These are phyloP conservation scores for Nadsonia commutata DNA, from an alignment of 1,139 yeast genomes.

Conservation along the genomic window DNA sequence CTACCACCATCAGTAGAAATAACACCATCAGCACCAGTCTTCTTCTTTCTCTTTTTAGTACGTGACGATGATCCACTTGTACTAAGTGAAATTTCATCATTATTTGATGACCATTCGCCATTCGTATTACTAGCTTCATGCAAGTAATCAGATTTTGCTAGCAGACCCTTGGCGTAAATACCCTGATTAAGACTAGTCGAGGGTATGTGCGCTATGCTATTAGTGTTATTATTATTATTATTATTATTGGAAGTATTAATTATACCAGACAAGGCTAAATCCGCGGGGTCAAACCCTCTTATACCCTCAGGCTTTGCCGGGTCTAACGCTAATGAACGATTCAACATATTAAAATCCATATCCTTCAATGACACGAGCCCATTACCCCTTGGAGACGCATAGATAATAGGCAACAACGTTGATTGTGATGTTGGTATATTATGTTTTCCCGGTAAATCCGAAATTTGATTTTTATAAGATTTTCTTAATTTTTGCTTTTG, in stretches of 20 bases:
- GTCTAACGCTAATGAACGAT: not conserved
- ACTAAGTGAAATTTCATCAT: not conserved
- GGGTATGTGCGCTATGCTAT: too few species aligned
- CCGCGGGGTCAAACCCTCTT: not conserved
- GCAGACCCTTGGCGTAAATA: not conserved
- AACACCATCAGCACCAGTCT: not conserved
- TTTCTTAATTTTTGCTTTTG: slow-evolving; percentile 86
- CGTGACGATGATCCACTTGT: not conserved
- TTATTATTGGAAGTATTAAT: not conserved
- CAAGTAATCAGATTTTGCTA: not conserved
- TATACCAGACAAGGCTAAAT: not conserved
- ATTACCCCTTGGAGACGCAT: slow-evolving; percentile 22
- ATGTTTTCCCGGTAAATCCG: slow-evolving; percentile 67
- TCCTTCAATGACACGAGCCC: slow-evolving; percentile 1
- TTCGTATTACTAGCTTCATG: not conserved
- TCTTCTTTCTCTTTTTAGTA: not conserved
- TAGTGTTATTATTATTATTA: not conserved
- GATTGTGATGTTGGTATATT: slow-evolving; percentile 35
- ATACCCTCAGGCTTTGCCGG: not conserved
- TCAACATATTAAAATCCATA: not conserved
- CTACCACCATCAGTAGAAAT: not conserved
- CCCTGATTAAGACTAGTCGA: not conserved
- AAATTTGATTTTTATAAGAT: slow-evolving; percentile 82
- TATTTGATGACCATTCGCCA: not conserved
- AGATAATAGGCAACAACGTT: slow-evolving; percentile 14